Percentiles rank a stretch among this genome's conserved stretches.
Conservation (phyloP, 306 rosid species). For the Trifolium dubium region DNA sequence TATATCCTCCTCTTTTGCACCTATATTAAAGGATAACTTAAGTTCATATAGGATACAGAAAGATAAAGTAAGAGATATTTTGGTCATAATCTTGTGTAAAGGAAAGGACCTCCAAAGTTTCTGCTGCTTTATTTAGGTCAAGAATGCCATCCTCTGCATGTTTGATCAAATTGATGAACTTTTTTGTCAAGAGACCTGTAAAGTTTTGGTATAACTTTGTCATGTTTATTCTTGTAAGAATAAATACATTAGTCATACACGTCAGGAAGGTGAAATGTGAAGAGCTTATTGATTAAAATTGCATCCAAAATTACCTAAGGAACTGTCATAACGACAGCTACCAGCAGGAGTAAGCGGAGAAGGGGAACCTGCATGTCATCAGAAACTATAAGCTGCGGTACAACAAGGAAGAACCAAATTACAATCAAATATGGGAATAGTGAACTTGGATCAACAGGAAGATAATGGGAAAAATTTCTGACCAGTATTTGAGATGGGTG, state of each 20-base stretch:
- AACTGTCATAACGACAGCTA: constrained; percentile 93
- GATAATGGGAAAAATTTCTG: constrained; percentile 36
- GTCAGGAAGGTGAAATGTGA: constrained; percentile 25
- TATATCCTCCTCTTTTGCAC: constrained; percentile 99
- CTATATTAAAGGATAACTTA: constrained; percentile 51
- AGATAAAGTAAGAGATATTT: constrained; percentile 32
- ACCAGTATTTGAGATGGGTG: constrained; percentile 82
- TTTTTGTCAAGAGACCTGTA: constrained; percentile 93
- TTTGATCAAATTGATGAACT: constrained; percentile 91
- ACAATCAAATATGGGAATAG: constrained; percentile 32
- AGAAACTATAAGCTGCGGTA: constrained; percentile 31
- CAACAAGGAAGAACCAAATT: constrained; percentile 25
- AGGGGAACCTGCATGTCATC: constrained; percentile 67
- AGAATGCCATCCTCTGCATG: constrained; percentile 94
- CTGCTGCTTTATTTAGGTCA: constrained; percentile 96
- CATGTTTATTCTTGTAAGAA: constrained; percentile 38
- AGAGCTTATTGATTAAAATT: constrained; percentile 25
- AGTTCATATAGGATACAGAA: constrained; percentile 39
- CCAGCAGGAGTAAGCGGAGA: constrained; percentile 93
- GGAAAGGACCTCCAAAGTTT: constrained; percentile 76
- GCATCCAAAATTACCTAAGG: constrained; percentile 70
- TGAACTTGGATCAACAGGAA: constrained; percentile 31
- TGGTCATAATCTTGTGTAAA: constrained; percentile 9
- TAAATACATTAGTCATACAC: constrained; percentile 35
- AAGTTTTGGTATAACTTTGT: constrained; percentile 47